phyloP scores from a whole-genome alignment of 768 basidiomycete species.

The Galerina sulciceps region DNA sequence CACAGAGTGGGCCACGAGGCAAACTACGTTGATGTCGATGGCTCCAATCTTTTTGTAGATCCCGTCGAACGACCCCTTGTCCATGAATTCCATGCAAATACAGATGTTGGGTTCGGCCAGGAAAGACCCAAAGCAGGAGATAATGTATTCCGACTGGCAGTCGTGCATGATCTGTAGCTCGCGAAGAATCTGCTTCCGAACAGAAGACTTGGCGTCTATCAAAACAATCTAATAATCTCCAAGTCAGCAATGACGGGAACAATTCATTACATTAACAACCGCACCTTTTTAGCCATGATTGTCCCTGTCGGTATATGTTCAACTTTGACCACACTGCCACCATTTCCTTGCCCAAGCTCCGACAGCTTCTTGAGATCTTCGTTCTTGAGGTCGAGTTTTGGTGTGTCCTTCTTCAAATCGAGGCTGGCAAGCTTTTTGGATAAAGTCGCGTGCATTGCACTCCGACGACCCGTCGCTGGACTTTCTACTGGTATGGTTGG shows the following conservation, averaged over 20 bases:
- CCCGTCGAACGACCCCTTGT: constrained; percentile 91
- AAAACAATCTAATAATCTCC: constrained; percentile 72
- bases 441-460: constrained; percentile 65
- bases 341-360: constrained; percentile 95
- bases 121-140: constrained; percentile 97
- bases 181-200: constrained; percentile 96
- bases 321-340: constrained; percentile 95
- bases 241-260: constrained; percentile 3
- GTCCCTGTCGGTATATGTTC: constrained; percentile 89
- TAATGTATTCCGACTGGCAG: constrained; percentile 90
- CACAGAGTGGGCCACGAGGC: constrained; percentile 90
- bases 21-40: constrained; percentile 92
- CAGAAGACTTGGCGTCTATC: constrained; percentile 93
- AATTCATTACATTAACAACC: constrained; percentile 21
- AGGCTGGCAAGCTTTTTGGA: constrained; percentile 83
- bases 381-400: constrained; percentile 66
- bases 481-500: constrained; percentile 44
- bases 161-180: constrained; percentile 99
- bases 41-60: constrained; percentile 96
- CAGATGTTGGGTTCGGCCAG: constrained; percentile 97
- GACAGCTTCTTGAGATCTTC: constrained; percentile 89
- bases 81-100: constrained; percentile 98
- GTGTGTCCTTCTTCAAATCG: constrained; percentile 59
- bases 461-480: constrained; percentile 58
- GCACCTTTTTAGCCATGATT: constrained; percentile 98